These are phyloP conservation scores for Podila epicladia DNA, from an alignment of 192 early-diverging fungal species.

Conservation along the genomic window DNA sequence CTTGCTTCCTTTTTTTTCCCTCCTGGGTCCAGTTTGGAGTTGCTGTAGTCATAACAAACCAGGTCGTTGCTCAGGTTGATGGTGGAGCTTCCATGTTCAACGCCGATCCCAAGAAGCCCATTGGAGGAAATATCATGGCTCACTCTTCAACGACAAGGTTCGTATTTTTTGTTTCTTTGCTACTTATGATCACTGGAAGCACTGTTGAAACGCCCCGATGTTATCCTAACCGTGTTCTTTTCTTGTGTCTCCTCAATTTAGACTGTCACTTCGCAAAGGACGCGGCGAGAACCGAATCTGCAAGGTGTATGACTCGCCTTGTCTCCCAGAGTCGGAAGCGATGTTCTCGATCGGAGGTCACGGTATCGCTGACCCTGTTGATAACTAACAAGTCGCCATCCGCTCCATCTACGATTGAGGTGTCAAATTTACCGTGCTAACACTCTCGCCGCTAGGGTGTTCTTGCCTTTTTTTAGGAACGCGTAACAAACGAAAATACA, in stretches of 20 bases:
- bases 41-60: slow-evolving; percentile 97
- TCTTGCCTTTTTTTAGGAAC: not conserved
- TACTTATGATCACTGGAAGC: no score
- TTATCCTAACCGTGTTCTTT: not conserved
- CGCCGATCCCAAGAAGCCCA: slow-evolving; percentile 93
- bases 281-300: slow-evolving; percentile 91
- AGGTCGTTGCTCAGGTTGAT: slow-evolving; percentile 96
- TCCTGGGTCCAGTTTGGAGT: slow-evolving; percentile 79
- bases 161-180: no score
- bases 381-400: slow-evolving; percentile 35
- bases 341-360: slow-evolving; percentile 90
- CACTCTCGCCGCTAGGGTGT: not conserved
- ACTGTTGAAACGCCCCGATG: no score
- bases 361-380: slow-evolving; percentile 90
- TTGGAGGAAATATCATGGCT: slow-evolving; percentile 98
- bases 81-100: slow-evolving; percentile 87
- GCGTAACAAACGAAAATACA: not conserved
- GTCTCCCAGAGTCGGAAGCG: slow-evolving; percentile 91
- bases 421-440: no score
- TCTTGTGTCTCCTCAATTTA: slow-evolving; percentile 6
- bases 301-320: slow-evolving; percentile 98
- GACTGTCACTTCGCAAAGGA: slow-evolving; percentile 92
- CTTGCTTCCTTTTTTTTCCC: not conserved
- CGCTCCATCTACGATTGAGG: not conserved
- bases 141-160: slow-evolving; percentile 97